Evolutionary conservation across 306 rosid genomes (phyloP).

Genomic region (Cyclanthera cordifolia): DNA sequence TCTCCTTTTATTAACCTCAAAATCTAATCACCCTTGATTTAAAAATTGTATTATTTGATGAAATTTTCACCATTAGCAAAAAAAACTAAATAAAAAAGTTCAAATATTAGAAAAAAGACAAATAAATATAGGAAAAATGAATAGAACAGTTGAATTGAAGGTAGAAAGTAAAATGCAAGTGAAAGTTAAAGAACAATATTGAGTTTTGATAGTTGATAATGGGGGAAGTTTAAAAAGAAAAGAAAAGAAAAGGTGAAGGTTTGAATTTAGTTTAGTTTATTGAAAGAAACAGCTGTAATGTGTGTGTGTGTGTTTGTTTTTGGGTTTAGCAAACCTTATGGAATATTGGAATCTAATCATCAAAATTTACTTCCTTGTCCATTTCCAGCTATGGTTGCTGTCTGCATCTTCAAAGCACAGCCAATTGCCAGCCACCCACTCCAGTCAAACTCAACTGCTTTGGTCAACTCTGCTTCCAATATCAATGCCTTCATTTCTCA

Average conservation of each 20-base stretch:
- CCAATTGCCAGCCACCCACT: slow-evolving; percentile 24
- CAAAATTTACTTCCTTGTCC: slow-evolving; percentile 77
- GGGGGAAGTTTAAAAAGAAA: not conserved
- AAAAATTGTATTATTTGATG: too few species aligned
- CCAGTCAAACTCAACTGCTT: slow-evolving; percentile 38
- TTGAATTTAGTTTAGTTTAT: not conserved
- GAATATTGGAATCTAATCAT: slow-evolving; percentile 98
- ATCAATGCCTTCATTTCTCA: not conserved
- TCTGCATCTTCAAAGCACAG: slow-evolving; percentile 16
- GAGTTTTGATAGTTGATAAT: too few species aligned
- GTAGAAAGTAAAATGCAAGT: not conserved
- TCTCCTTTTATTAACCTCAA: too few species aligned
- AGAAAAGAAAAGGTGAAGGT: too few species aligned
- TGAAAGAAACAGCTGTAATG: slow-evolving; percentile 7
- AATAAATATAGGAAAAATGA: too few species aligned
- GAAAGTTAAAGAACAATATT: not conserved
- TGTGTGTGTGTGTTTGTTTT: not conserved
- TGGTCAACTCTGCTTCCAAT: slow-evolving; percentile 5
- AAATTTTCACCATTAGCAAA: too few species aligned
- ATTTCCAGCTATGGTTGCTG: slow-evolving; percentile 64
- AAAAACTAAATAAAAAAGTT: too few species aligned
- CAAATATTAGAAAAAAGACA: too few species aligned
- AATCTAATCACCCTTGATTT: too few species aligned
- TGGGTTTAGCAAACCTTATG: slow-evolving; percentile 25
- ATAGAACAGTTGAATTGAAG: too few species aligned